Evolutionary conservation across 768 basidiomycete genomes (phyloP).

Genomic region (Suillus lakei): DNA sequence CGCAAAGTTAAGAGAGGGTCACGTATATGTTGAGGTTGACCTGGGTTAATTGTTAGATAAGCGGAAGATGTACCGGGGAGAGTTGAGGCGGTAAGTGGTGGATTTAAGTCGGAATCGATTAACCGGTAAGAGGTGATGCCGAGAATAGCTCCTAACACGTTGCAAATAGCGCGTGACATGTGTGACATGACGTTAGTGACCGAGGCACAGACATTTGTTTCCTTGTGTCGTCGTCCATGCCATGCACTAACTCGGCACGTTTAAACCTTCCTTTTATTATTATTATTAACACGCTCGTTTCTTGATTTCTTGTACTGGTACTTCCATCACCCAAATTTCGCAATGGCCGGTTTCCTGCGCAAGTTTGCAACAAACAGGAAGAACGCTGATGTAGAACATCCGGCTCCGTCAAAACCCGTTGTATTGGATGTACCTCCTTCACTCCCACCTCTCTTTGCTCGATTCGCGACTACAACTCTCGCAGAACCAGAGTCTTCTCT

Average conservation of each 20-base stretch:
- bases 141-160: too few species aligned
- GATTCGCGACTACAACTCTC: conserved; percentile 41
- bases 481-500: conserved; percentile 27
- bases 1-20: too few species aligned
- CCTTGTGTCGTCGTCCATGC: not conserved
- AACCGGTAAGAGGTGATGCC: too few species aligned
- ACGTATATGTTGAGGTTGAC: too few species aligned
- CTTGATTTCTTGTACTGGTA: conserved; percentile 1
- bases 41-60: too few species aligned
- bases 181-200: too few species aligned
- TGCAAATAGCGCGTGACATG: too few species aligned
- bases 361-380: conserved; percentile 47
- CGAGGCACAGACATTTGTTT: not conserved
- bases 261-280: not conserved
- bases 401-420: conserved; percentile 10
- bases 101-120: too few species aligned
- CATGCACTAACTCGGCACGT: not conserved
- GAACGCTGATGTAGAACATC: conserved; percentile 1
- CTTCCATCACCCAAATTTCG: conserved; percentile 11
- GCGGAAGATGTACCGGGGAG: too few species aligned
- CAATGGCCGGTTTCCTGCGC: conserved; percentile 63
- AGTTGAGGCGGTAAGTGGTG: too few species aligned
- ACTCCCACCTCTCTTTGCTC: conserved; percentile 46
- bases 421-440: conserved; percentile 28
- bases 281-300: not conserved